Percentiles rank a stretch among this genome's conserved stretches.
Evolutionary conservation across 2,329 filamentous ascomycete genomes (phyloP).

Genomic region (Domatiomyces globalis): DNA sequence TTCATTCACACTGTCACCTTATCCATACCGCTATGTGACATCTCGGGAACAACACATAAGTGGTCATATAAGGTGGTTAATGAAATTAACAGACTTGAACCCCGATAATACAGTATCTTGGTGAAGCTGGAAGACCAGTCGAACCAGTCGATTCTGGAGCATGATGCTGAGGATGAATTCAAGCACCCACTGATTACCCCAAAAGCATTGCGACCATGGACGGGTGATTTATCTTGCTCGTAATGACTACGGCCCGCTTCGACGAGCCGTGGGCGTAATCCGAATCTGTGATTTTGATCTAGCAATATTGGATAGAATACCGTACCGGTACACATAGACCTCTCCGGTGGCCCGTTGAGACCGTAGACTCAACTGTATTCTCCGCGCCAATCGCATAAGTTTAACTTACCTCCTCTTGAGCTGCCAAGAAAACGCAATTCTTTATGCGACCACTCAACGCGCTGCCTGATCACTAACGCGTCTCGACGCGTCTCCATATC

Average conservation of each 20-base stretch:
- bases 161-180: background rate
- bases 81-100: background rate
- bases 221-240: background rate
- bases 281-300: slow-evolving; percentile 17
- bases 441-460: background rate
- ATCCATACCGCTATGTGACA: slow-evolving; percentile 22
- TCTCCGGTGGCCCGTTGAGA: too few relatives aligned
- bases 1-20: slow-evolving; percentile 24
- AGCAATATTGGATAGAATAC: slow-evolving; percentile 15
- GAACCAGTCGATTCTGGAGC: background rate
- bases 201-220: background rate
- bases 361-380: too few relatives aligned
- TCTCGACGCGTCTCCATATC: slow-evolving; percentile 6
- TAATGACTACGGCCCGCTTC: background rate
- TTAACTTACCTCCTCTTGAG: too few relatives aligned
- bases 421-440: too few relatives aligned
- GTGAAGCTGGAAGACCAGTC: background rate
- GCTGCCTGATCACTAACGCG: background rate
- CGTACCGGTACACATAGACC: slow-evolving; percentile 18
- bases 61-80: background rate
- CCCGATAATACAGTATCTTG: background rate
- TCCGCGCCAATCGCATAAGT: too few relatives aligned
- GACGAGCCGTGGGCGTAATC: background rate
- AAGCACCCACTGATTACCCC: background rate
- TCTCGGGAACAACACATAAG: background rate